Base-by-base conservation (phyloP, 306 rosid species). In the Citrullus mucosospermus region DNA sequence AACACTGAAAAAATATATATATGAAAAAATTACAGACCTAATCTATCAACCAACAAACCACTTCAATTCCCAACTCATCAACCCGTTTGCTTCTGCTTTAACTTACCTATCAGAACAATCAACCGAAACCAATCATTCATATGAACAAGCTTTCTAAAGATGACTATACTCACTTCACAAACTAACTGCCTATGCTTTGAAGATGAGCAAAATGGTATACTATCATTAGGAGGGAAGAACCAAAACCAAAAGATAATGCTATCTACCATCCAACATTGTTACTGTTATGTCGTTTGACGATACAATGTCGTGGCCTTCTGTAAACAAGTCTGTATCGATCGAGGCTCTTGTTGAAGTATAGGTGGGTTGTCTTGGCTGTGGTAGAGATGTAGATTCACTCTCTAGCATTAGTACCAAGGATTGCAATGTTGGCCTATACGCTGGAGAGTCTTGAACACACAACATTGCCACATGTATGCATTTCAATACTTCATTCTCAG, bases 401-500 rank as follows among this genome's bases (percentile, higher is more conserved):
- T 92, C 97, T 74, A 93, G 86, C 97, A 90, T 89, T 78, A 93
- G 70, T 84, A 93, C 85, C 66, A 93, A 93, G 2, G 86, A 50
- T 0, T 97, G 83, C 97, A 93, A 87, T 63, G 81, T 88, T 69
- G 98, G 98, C 75, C 98, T 88, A 4, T 78, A 78, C 76, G 82
- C 82, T 71, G 97, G 91, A 41, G 89, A 89, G 84, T 93, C 98
- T 85, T 93, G 98, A 63, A 90, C 97, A 72, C 98, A 93, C 65
- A 93, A 50, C 87, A 93, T 80, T 78, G 89, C 98, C 6, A 90
- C 85, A 53, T 93, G 94, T 84, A 93, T 93, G 86, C 93, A 88
- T 83, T 96, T 86, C 85, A 87, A 43, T 8, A 86, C 89, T 80
- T 85, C 86, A n/a, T 61, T 78, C 75, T 9, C 82, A 7, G 87